These are phyloP conservation scores for Diddensiella santjacobensis DNA, from an alignment of 805 yeast genomes.

Conservation along the genomic window DNA sequence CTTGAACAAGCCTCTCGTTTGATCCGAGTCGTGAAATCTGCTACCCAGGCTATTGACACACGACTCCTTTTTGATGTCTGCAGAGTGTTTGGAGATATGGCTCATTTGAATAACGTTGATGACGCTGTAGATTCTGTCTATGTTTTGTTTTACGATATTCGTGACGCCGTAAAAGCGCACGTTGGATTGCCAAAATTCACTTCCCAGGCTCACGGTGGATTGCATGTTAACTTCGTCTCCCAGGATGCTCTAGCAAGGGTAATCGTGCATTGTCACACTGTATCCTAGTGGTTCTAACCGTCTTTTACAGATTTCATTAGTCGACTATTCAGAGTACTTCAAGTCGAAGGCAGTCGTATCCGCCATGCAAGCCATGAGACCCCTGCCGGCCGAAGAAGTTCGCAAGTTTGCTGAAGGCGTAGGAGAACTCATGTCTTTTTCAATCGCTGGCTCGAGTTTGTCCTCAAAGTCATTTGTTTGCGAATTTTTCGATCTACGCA, in stretches of 20 bases:
- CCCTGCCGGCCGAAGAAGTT: not conserved
- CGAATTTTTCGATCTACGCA: slow-evolving; percentile 36
- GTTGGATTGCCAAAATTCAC: slow-evolving; percentile 7
- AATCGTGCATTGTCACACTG: not conserved
- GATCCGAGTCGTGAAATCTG: slow-evolving; percentile 7
- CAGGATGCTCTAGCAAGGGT: not conserved
- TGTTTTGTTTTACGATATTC: slow-evolving; percentile 13
- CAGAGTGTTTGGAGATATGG: slow-evolving; percentile 16
- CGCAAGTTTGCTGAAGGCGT: slow-evolving; percentile 1
- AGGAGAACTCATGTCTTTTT: not conserved
- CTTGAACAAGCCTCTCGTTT: slow-evolving; percentile 1
- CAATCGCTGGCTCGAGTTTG: not conserved
- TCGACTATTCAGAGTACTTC: not conserved
- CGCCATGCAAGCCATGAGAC: not conserved
- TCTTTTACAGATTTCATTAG: slow-evolving; percentile 5
- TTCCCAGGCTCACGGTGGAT: not conserved
- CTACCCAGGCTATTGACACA: not conserved
- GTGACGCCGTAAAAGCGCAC: slow-evolving; percentile 10
- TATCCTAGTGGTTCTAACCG: too few relatives aligned
- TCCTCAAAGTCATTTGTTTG: slow-evolving; percentile 24
- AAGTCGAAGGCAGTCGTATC: slow-evolving; percentile 7
- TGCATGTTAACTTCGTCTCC: slow-evolving; percentile 3
- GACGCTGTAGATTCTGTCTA: slow-evolving; percentile 10
- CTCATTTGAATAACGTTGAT: slow-evolving; percentile 5
- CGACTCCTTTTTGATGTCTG: slow-evolving; percentile 8